Base-by-base conservation (phyloP, 2,329 filamentous ascomycete genomes). In the Apiospora aurea region DNA sequence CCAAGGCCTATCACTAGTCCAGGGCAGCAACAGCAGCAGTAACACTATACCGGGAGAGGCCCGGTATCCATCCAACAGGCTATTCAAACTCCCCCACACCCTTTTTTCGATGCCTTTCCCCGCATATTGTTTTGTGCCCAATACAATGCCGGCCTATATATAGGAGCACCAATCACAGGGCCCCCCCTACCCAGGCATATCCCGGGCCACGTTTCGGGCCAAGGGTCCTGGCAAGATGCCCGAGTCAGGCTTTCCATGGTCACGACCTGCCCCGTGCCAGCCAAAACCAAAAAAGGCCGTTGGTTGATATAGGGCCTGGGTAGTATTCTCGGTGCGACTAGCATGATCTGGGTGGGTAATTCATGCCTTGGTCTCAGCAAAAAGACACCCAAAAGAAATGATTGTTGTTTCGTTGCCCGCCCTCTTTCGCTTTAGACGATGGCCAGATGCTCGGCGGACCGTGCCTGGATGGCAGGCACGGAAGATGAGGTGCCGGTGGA, bases 191-290 rank as follows among this genome's bases (percentile, higher is more conserved):
- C 51, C 11, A 18, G 34, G 34, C 34, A 38, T 64, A 21, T 34
- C 57, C 57, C 34, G 57, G 29, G 13, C 29, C 57, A 38, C 34
- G 57, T 64, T 41, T 64, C 57, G 57, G 57, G 57, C 57, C 57
- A 38, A 64, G 57, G 18, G 57, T 41, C 21, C 57, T 49, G 16
- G 41, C 18, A 41, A n/a, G 57, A 29, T n/a, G 21, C 57, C n/a
- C 57, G 57, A 64, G 34, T 64, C 57, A 64, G 21, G 57, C 7
- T 64, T 64, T 41, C n/a, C n/a, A 18, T 64, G 57, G 57, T 24
- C 18, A 41, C 57, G 18, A 38, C 10, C 29, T 34, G 29, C 10
- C 57, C 34, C 29, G 57, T 64, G 34, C 29, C 29, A n/a, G 34
- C 29, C 2, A 61, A 61, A 38, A 38, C 1, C 34, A 5, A 8